A percentile compares a stretch with the other conserved stretches of the same genome.
phyloP scores from a whole-genome alignment of 768 basidiomycete genomes.

The Fistulinella prunicolor region DNA sequence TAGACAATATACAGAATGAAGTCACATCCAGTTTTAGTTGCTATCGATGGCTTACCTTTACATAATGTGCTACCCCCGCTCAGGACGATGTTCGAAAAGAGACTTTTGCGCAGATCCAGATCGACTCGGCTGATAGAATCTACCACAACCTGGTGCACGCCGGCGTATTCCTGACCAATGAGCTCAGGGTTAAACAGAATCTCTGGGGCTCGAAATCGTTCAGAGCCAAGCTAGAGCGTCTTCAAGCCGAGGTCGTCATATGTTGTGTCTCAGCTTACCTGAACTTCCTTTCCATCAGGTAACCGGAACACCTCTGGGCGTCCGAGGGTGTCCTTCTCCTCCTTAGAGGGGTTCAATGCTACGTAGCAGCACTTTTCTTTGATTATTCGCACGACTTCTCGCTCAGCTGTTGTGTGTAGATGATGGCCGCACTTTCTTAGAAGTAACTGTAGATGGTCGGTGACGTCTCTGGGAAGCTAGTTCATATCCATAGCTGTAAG shows the following conservation, averaged over 20 bases:
- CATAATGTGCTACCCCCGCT: conserved; percentile 96
- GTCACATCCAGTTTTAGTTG: conserved; percentile 16
- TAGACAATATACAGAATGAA: conserved; percentile 5
- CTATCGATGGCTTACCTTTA: conserved; percentile 56
- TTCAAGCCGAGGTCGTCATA: conserved; percentile 12
- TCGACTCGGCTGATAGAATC: conserved; percentile 97
- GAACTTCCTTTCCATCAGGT: conserved; percentile 92
- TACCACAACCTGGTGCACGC: conserved; percentile 98
- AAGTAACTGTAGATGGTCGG: conserved; percentile 91
- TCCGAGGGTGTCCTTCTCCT: conserved; percentile 85
- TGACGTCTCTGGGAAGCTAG: conserved; percentile 71
- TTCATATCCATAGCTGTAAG: neutral
- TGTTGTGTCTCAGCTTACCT: conserved; percentile 48
- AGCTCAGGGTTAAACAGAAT: conserved; percentile 97
- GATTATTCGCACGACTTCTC: conserved; percentile 94
- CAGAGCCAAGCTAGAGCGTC: conserved; percentile 73
- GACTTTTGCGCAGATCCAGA: conserved; percentile 89
- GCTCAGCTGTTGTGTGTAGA: conserved; percentile 94
- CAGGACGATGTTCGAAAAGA: conserved; percentile 96
- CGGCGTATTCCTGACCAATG: conserved; percentile 93
- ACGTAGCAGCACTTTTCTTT: conserved; percentile 99
- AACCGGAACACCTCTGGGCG: conserved; percentile 85
- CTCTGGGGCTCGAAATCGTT: conserved; percentile 96
- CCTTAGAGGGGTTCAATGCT: conserved; percentile 87
- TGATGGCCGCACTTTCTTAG: conserved; percentile 94